These are phyloP conservation scores for Gracilariopsis chorda DNA, from an alignment of 23 red algal genomes.

Conservation along the genomic window DNA sequence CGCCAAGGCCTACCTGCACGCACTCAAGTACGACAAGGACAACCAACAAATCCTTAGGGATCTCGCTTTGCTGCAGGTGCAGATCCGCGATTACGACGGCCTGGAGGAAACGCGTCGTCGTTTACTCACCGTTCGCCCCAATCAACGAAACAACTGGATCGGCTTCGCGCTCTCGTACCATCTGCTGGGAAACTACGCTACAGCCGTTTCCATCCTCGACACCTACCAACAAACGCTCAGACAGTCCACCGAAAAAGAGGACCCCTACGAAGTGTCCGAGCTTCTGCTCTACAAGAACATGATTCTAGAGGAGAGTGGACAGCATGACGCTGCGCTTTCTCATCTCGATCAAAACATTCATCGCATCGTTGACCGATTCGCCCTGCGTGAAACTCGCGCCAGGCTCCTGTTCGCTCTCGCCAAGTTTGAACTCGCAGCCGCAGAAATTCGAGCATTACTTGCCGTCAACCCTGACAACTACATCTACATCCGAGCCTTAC, in stretches of 20 bases:
- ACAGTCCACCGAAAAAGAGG: constrained; percentile 53
- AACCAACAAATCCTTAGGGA: constrained; percentile 94
- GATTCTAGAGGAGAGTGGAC: constrained; percentile 70
- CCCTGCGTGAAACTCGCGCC: constrained; percentile 64
- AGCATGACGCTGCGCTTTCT: constrained; percentile 46
- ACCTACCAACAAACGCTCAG: constrained; percentile 63
- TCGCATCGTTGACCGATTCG: constrained; percentile 60
- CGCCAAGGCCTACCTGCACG: constrained; percentile 89
- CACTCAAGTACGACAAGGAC: constrained; percentile 79
- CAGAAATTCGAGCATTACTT: constrained; percentile 19
- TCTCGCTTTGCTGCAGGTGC: constrained; percentile 89
- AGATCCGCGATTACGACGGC: constrained; percentile 93
- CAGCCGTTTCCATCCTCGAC: constrained; percentile 78
- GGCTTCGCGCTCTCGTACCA: constrained; percentile 90
- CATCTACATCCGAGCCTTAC: constrained; percentile 48
- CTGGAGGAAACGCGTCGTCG: constrained; percentile 64
- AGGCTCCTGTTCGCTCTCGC: constrained; percentile 41
- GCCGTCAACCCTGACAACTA: constrained; percentile 82
- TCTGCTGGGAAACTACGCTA: constrained; percentile 63
- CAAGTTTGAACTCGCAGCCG: constrained; percentile 47
- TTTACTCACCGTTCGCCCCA: constrained; percentile 77
- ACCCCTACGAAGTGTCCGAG: constrained; percentile 71
- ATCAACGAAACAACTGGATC: constrained; percentile 80
- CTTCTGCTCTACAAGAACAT: constrained; percentile 67
- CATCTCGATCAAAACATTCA: constrained; percentile 54